Conservation (phyloP, 2,329 filamentous ascomycete genomes). For the Penicillium crustosum region DNA sequence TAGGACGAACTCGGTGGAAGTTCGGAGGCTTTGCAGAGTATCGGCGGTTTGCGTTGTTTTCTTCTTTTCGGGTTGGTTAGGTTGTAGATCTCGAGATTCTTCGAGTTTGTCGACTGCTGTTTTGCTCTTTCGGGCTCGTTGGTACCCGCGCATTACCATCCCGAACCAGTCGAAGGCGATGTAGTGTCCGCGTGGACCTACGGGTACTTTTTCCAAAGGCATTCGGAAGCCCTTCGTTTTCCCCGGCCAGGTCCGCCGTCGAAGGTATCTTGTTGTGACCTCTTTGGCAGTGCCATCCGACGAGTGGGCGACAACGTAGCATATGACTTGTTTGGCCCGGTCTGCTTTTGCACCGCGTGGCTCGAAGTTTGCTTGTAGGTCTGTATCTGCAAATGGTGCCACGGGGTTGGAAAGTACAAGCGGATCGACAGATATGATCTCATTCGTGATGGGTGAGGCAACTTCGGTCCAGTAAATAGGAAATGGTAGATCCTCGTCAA, state of each 20-base stretch:
- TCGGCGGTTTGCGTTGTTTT: constrained; percentile 72
- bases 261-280: constrained; percentile 87
- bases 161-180: constrained; percentile 89
- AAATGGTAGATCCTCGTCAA: constrained; percentile 75
- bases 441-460: constrained; percentile 76
- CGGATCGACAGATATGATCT: constrained; percentile 75
- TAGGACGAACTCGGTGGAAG: constrained; percentile 79
- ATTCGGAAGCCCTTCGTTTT: constrained; percentile 85
- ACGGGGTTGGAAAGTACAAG: constrained; percentile 65
- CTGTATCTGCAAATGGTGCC: constrained; percentile 61
- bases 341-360: constrained; percentile 81
- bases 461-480: constrained; percentile 95
- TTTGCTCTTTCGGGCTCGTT: constrained; percentile 51
- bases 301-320: constrained; percentile 82
- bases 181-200: constrained; percentile 74
- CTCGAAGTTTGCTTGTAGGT: constrained; percentile 73
- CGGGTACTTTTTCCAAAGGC: constrained; percentile 73
- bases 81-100: constrained; percentile 72
- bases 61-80: constrained; percentile 71
- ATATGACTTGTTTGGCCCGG: constrained; percentile 82
- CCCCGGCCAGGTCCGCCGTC: constrained; percentile 76
- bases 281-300: constrained; percentile 89
- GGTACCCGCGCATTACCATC: constrained; percentile 72
- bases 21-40: constrained; percentile 85
- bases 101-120: constrained; percentile 78